A percentile compares a stretch with the other conserved stretches of the same genome.
Conservation (phyloP, 768 basidiomycete species). For the Suillus brevipes region DNA sequence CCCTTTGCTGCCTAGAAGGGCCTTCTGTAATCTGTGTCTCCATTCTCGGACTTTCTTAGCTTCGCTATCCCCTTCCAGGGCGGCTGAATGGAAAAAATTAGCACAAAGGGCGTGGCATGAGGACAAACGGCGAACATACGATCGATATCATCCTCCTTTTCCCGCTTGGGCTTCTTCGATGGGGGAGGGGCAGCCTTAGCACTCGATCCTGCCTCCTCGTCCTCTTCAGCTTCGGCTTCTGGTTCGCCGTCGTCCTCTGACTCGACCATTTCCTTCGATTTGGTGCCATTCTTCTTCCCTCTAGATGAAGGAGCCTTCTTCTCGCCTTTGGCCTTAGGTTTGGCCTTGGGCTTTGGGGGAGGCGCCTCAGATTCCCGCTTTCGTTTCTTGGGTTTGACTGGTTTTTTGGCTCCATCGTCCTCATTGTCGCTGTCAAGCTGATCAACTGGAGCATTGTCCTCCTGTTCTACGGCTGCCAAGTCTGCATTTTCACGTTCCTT, state of each 20-base stretch:
- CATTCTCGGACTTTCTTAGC: constrained; percentile 82
- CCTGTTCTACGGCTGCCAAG: constrained; percentile 42
- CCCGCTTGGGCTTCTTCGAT: constrained; percentile 60
- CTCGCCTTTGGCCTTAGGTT: constrained; percentile 47
- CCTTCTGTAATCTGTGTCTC: constrained; percentile 91
- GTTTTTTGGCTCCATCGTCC: constrained; percentile 51
- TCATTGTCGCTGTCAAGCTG: constrained; percentile 58
- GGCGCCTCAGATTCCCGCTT: constrained; percentile 63
- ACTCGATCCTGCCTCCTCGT: constrained; percentile 46
- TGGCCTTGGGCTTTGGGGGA: constrained; percentile 39
- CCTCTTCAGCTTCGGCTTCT: constrained; percentile 48
- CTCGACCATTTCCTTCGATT: constrained; percentile 64
- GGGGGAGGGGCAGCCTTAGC: constrained; percentile 62
- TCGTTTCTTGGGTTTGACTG: constrained; percentile 50
- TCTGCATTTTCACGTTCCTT: constrained; percentile 40
- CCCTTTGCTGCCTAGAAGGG: constrained; percentile 68
- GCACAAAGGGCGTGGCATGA: neutral
- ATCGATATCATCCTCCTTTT: constrained; percentile 63
- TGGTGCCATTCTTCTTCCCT: constrained; percentile 56
- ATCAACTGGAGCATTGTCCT: constrained; percentile 65
- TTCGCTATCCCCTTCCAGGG: constrained; percentile 56
- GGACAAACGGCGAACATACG: constrained; percentile 38
- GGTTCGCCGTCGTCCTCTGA: constrained; percentile 62
- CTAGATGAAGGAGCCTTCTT: constrained; percentile 33
- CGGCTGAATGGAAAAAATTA: constrained; percentile 31